Conservation (phyloP, 257 asterid species). For the Forsythia suspensa region DNA sequence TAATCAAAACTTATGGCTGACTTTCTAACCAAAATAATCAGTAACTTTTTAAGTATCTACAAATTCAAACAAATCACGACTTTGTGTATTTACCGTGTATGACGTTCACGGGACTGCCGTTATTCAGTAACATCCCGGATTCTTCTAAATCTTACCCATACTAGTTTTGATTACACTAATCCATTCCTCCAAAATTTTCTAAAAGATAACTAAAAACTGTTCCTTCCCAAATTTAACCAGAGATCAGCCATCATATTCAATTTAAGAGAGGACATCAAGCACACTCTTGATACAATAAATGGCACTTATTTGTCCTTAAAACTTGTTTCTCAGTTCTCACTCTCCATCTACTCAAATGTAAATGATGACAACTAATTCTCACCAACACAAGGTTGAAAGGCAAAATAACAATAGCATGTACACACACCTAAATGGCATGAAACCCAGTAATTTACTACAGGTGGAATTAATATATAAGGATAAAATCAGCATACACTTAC, state of each 20-base stretch:
- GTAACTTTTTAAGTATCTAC: background rate
- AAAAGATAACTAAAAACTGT: background rate
- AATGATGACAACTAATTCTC: background rate
- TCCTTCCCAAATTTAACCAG: background rate
- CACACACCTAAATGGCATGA: background rate
- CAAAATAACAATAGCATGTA: background rate
- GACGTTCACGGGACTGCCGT: background rate
- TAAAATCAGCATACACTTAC: background rate
- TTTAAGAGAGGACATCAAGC: background rate
- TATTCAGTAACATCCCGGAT: background rate
- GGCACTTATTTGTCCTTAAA: background rate
- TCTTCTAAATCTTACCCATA: background rate
- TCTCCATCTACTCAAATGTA: background rate
- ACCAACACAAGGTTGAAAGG: background rate
- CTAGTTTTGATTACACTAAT: background rate
- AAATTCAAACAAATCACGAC: too few species aligned
- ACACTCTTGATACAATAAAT: background rate
- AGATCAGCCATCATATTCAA: background rate
- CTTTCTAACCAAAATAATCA: background rate
- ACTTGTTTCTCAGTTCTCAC: background rate
- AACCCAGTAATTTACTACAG: background rate
- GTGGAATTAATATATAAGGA: background rate
- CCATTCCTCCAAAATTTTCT: background rate
- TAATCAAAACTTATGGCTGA: too few species aligned
- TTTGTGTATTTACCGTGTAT: too few species aligned